phyloP scores from a whole-genome alignment of 2,329 filamentous ascomycete genomes.

The Sporothrix dimorphospora region DNA sequence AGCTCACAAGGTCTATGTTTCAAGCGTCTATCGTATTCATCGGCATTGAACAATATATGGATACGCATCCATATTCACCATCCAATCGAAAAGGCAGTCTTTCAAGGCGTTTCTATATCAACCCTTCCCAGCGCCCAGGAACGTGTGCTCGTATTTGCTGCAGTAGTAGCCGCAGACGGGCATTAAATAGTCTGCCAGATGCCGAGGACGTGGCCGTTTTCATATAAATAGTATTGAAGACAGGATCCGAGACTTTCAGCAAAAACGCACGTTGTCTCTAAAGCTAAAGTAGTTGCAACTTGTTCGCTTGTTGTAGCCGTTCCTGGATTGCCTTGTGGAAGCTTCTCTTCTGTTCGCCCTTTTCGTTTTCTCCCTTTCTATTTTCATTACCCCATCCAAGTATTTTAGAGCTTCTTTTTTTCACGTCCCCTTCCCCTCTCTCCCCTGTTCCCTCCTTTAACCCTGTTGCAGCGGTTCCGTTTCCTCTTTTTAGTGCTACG shows the following conservation, averaged over 20 bases:
- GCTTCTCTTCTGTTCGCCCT: background rate
- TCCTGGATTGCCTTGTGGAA: conserved; percentile 1
- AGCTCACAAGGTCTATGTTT: background rate
- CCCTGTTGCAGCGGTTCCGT: background rate
- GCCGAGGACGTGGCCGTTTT: background rate
- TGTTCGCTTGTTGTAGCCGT: conserved; percentile 6
- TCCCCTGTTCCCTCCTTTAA: too few species aligned
- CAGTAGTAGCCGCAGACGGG: background rate
- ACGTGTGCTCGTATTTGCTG: background rate
- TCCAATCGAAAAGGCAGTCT: background rate
- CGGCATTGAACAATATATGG: background rate
- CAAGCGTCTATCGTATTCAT: background rate
- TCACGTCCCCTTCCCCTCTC: background rate
- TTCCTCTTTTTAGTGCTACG: background rate
- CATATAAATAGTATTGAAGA: background rate
- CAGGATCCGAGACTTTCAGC: background rate
- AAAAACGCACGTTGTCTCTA: background rate
- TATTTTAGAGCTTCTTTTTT: too few species aligned
- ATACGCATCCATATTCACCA: background rate
- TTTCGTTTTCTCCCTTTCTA: background rate
- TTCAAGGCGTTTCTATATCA: background rate
- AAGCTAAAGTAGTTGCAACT: background rate
- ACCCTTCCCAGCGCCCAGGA: background rate
- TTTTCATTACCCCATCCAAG: background rate
- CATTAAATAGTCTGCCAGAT: background rate